Percentiles rank a stretch among this genome's conserved stretches.
Conservation (phyloP, 352 stramenopile species). For the Phytophthora ramorum region DNA sequence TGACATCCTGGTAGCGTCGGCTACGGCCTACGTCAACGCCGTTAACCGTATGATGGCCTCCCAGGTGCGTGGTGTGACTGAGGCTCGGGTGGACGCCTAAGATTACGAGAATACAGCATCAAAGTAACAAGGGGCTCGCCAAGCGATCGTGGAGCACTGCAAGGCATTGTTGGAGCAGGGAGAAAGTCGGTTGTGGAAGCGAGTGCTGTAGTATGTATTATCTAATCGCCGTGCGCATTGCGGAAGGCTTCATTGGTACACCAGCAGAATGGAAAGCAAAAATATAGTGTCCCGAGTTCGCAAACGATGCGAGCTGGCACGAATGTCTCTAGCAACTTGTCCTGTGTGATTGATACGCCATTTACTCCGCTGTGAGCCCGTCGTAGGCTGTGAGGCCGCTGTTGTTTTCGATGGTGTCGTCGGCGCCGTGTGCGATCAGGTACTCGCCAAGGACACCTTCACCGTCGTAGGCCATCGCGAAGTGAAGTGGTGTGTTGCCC, state of each 20-base stretch:
- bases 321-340: slow-evolving; percentile 29
- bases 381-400: slow-evolving; percentile 95
- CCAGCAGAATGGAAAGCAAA: slow-evolving; percentile 33
- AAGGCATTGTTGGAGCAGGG: too few species aligned
- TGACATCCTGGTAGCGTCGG: slow-evolving; percentile 89
- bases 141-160: slow-evolving; percentile 10
- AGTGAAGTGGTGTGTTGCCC: slow-evolving; percentile 94
- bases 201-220: slow-evolving; percentile 42
- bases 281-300: slow-evolving; percentile 31
- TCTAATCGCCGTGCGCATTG: slow-evolving; percentile 35
- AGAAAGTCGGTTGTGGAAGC: slow-evolving; percentile 3
- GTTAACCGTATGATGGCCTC: slow-evolving; percentile 87
- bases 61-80: slow-evolving; percentile 51
- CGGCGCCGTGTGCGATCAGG: slow-evolving; percentile 92
- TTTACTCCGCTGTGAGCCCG: slow-evolving; percentile 74
- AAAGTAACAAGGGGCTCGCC: slow-evolving; percentile 21
- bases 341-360: slow-evolving; percentile 4
- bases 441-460: slow-evolving; percentile 92
- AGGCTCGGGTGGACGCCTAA: slow-evolving; percentile 50
- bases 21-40: slow-evolving; percentile 89
- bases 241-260: slow-evolving; percentile 15
- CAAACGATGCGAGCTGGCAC: slow-evolving; percentile 21
- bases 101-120: slow-evolving; percentile 37
- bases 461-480: slow-evolving; percentile 93
- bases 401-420: slow-evolving; percentile 95